Percentiles rank a stretch among this genome's conserved stretches.
These are phyloP conservation scores for Lachancea meyersii DNA, from an alignment of 805 yeast genomes.

Conservation along the genomic window DNA sequence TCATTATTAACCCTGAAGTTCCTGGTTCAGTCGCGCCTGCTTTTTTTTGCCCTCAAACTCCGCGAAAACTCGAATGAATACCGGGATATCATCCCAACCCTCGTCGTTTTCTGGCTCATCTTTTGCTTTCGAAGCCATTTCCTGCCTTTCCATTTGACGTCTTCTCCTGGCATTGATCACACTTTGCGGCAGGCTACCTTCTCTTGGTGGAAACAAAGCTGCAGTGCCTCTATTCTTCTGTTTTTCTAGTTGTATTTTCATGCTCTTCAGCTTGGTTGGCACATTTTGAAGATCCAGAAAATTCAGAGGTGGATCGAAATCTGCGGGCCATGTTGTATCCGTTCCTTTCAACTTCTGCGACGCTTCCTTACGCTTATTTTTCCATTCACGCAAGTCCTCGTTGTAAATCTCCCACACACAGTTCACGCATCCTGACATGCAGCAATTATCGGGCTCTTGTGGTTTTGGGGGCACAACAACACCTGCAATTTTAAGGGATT, in stretches of 20 bases:
- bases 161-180: constrained; percentile 30
- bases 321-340: constrained; percentile 55
- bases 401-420: constrained; percentile 94
- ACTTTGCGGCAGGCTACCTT: constrained; percentile 29
- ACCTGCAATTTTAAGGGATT: constrained; percentile 43
- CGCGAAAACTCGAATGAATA: constrained; percentile 74
- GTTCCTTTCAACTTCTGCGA: constrained; percentile 40
- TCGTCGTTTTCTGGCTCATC: constrained; percentile 35
- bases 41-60: constrained; percentile 68
- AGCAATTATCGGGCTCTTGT: constrained; percentile 87
- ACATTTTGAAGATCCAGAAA: constrained; percentile 38
- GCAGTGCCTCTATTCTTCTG: constrained; percentile 23
- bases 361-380: constrained; percentile 51
- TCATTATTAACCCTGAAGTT: background rate
- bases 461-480: constrained; percentile 79
- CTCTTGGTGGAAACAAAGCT: constrained; percentile 32
- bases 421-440: constrained; percentile 95
- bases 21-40: background rate
- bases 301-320: constrained; percentile 52
- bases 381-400: constrained; percentile 86
- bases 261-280: constrained; percentile 35
- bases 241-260: constrained; percentile 24
- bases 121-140: constrained; percentile 16
- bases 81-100: constrained; percentile 58
- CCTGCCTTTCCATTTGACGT: constrained; percentile 8